phyloP scores from a whole-genome alignment of 352 stramenopile species.

The Phytophthora kernoviae region DNA sequence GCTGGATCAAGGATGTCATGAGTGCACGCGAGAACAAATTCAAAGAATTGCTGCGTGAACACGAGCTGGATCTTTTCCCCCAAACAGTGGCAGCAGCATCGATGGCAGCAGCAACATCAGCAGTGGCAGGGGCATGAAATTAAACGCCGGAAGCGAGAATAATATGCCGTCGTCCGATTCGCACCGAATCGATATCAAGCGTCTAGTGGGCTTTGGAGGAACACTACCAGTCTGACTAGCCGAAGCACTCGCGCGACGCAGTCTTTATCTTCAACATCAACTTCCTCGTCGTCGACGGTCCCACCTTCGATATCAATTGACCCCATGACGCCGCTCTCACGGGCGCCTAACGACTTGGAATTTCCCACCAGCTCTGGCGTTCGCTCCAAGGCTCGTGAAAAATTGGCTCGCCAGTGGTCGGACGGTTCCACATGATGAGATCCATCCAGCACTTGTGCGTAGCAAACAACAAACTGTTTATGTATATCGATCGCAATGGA shows the following conservation, averaged over 20 bases:
- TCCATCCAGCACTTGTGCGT: neutral
- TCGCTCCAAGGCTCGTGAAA: constrained; percentile 60
- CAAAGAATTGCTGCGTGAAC: constrained; percentile 55
- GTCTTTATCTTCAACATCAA: constrained; percentile 7
- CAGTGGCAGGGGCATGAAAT: neutral
- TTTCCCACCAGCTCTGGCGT: constrained; percentile 56
- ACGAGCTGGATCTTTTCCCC: constrained; percentile 60
- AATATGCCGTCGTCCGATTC: constrained; percentile 34
- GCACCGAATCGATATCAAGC: constrained; percentile 40
- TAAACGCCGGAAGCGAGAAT: constrained; percentile 11
- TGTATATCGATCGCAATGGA: no score
- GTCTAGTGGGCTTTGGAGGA: constrained; percentile 35
- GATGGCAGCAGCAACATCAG: neutral
- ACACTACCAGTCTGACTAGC: constrained; percentile 33
- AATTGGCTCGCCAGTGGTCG: constrained; percentile 66
- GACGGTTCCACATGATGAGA: constrained; percentile 26
- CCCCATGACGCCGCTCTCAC: constrained; percentile 50
- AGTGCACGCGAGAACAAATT: constrained; percentile 65
- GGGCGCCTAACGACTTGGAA: constrained; percentile 36
- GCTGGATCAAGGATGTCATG: constrained; percentile 62
- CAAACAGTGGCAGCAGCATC: constrained; percentile 6
- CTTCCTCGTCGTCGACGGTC: constrained; percentile 19
- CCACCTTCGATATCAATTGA: constrained; percentile 47
- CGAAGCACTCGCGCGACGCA: constrained; percentile 20
- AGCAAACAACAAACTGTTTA: no score